Conservation (phyloP, 177 flowering plant species). For the Vitis hybrid region DNA sequence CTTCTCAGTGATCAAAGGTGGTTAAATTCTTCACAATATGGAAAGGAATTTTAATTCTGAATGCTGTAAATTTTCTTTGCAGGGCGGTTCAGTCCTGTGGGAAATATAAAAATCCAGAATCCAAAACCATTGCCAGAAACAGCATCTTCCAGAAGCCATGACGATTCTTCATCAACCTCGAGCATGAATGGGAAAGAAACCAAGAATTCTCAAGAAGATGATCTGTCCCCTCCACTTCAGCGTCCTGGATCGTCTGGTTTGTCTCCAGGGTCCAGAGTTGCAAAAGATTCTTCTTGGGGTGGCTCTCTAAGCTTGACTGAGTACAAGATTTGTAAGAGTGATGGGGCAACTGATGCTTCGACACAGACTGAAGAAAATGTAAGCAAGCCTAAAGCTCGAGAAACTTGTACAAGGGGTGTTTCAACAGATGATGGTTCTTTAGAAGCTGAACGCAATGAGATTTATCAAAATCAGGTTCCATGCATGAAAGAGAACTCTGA, state of each 20-base stretch:
- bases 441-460: slow-evolving; percentile 36
- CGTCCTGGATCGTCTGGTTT: slow-evolving; percentile 45
- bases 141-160: slow-evolving; percentile 58
- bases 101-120: slow-evolving; percentile 36
- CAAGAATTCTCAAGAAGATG: slow-evolving; percentile 65
- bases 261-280: slow-evolving; percentile 57
- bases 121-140: slow-evolving; percentile 59
- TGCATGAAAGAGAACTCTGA: slow-evolving; percentile 40
- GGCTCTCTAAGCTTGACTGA: slow-evolving; percentile 63
- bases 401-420: slow-evolving; percentile 85
- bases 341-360: slow-evolving; percentile 78
- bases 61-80: slow-evolving; percentile 7
- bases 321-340: slow-evolving; percentile 59
- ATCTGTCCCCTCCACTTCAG: slow-evolving; percentile 51
- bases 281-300: slow-evolving; percentile 44
- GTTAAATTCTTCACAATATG: not conserved
- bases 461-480: slow-evolving; percentile 23
- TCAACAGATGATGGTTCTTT: slow-evolving; percentile 73
- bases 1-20: too few relatives aligned
- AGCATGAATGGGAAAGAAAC: slow-evolving; percentile 57
- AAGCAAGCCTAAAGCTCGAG: slow-evolving; percentile 29
- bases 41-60: not conserved
- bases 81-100: slow-evolving; percentile 51
- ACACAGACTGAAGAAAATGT: slow-evolving; percentile 83
- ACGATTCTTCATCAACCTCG: slow-evolving; percentile 71